Base-by-base conservation (phyloP, 2,329 filamentous ascomycete species). In the Stagonosporopsis rhizophila region DNA sequence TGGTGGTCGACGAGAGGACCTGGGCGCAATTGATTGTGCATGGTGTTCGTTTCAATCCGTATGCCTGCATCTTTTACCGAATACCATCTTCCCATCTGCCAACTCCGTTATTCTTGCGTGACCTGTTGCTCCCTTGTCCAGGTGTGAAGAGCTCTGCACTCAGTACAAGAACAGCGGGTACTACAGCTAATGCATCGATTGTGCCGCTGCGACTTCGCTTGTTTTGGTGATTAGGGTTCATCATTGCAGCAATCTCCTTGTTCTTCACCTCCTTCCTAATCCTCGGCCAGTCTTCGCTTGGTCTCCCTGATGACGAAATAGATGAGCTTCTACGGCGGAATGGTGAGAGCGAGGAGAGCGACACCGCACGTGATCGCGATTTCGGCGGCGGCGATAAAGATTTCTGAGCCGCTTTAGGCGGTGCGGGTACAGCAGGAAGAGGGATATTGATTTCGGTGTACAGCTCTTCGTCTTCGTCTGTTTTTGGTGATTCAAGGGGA, bases 141-240 rank as follows among this genome's bases (percentile, higher is more conserved):
- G 73, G 73, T 45, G 72, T 75, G 37, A 75, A 75, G 42, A 75
- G 45, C 60, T 75, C 73, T 2, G 73, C 71, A 27, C 67, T 68
- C 60, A 75, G 35, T 32, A 75, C 64, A 52, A 75, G 45, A 19
- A 75, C 69, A 4, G 73, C 68, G 1, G 73, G 73, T 14, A 74
- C 67, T 35, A 75, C 68, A 7, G 72, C 73, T 27, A 74, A 45
- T n/a, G 72, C 73, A 57, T 71, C 71, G 6, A 75, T 49, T 1
- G 69, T 73, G 19, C 65, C 65, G 0, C 60, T 64, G 28, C 69
- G 49, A 2, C 42, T 59, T 45, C 66, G 57, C 39, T 62, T 68
- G n/a, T 49, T 58, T 37, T 56, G 51, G 22, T 70, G 64, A 17
- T 40, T 42, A 27, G 71, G 41, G 14, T 71, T 61, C 69, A 72